These are phyloP conservation scores for Podaxis mareebaensis DNA, from an alignment of 768 basidiomycete species.

Conservation along the genomic window DNA sequence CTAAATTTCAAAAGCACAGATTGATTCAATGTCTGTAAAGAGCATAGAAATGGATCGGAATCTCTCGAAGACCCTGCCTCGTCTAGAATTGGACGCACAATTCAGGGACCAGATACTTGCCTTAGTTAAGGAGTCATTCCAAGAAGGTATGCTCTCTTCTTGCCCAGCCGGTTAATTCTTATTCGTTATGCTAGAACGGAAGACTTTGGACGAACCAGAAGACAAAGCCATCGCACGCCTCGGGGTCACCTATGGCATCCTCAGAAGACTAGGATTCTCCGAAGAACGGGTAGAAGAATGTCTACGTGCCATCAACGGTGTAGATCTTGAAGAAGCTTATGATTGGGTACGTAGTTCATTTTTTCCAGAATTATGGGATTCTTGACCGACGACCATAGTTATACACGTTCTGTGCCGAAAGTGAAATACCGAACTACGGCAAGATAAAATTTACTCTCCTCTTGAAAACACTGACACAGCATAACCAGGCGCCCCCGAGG, in stretches of 20 bases:
- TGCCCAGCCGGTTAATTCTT: not conserved
- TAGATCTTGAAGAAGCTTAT: conserved; percentile 85
- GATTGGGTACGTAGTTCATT: conserved; percentile 73
- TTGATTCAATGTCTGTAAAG: conserved; percentile 37
- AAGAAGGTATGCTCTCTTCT: conserved; percentile 8
- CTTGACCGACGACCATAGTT: conserved; percentile 44
- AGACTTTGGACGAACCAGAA: conserved; percentile 52
- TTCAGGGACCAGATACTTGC: conserved; percentile 62
- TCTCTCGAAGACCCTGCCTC: conserved; percentile 60
- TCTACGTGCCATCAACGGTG: conserved; percentile 57
- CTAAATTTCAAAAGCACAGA: not conserved
- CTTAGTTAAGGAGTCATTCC: conserved; percentile 34
- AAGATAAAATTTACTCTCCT: conserved; percentile 13
- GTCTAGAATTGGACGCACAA: conserved; percentile 59
- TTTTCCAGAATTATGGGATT: not conserved
- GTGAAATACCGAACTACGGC: conserved; percentile 52
- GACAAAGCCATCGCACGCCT: conserved; percentile 74
- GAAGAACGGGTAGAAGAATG: conserved; percentile 73
- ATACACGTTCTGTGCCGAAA: conserved; percentile 59
- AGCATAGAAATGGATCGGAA: conserved; percentile 82
- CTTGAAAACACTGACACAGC: not conserved
- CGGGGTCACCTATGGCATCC: conserved; percentile 78
- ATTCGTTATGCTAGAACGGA: conserved; percentile 27
- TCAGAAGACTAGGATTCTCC: conserved; percentile 76
- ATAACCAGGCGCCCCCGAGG: conserved; percentile 6